phyloP scores from a whole-genome alignment of 768 basidiomycete species.

The Mycena vitilis region DNA sequence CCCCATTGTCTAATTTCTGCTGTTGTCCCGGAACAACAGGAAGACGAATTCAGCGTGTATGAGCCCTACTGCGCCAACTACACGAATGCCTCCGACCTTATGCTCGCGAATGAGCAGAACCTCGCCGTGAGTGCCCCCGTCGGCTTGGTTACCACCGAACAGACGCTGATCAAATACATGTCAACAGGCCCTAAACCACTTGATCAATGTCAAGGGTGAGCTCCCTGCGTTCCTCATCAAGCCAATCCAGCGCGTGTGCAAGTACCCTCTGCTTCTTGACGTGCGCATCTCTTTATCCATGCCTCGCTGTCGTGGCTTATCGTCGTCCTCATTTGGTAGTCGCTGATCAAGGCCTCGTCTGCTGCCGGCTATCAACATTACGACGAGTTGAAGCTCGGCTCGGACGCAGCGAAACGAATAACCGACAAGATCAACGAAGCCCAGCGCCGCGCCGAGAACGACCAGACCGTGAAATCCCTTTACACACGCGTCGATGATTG shows the following conservation, averaged over 20 bases:
- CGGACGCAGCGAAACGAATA: constrained; percentile 90
- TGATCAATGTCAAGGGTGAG: constrained; percentile 93
- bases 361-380: constrained; percentile 73
- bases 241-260: constrained; percentile 98
- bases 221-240: constrained; percentile 98
- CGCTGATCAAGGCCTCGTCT: constrained; percentile 78
- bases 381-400: constrained; percentile 86
- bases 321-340: constrained; percentile 54
- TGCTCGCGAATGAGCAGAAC: constrained; percentile 88
- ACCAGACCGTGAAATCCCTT: constrained; percentile 89
- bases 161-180: constrained; percentile 54
- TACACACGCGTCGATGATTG: constrained; percentile 93
- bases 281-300: constrained; percentile 58
- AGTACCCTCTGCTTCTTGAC: constrained; percentile 95
- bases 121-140: constrained; percentile 72
- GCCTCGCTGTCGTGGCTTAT: constrained; percentile 27
- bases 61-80: constrained; percentile 98
- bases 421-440: constrained; percentile 97
- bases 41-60: constrained; percentile 95
- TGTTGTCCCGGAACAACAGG: constrained; percentile 72
- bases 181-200: constrained; percentile 79
- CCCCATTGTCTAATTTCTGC: constrained; percentile 56
- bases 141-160: constrained; percentile 41
- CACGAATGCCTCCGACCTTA: constrained; percentile 85
- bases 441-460: constrained; percentile 90